Percentiles rank a stretch among this genome's conserved stretches.
Conservation (phyloP, 208 protist species). For the Acanthamoeba rhysodes region DNA sequence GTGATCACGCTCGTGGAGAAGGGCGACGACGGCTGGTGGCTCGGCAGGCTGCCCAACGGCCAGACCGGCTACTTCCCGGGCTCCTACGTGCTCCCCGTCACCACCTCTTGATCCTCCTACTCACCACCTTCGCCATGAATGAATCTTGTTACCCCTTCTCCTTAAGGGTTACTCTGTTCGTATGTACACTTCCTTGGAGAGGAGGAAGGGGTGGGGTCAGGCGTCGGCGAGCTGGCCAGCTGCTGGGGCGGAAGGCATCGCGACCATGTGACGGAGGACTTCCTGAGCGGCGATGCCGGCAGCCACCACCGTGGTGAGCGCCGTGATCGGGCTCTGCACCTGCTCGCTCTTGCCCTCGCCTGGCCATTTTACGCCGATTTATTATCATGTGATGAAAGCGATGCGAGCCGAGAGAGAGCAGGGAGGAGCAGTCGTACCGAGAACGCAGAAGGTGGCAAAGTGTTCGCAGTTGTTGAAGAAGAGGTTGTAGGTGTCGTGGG, state of each 20-base stretch:
- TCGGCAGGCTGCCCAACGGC: not conserved
- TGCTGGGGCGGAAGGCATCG: not conserved
- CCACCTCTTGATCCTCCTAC: not conserved
- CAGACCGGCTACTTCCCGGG: not conserved
- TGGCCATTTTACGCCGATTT: not conserved
- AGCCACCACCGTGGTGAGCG: not conserved
- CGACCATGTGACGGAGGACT: not conserved
- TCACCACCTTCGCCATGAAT: no score
- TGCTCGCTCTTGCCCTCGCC: not conserved
- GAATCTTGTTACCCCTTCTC: no score
- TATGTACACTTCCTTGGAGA: not conserved
- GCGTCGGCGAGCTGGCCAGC: not conserved
- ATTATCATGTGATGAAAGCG: no score
- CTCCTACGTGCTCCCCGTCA: conserved; percentile 42
- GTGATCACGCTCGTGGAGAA: not conserved
- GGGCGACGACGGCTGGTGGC: not conserved
- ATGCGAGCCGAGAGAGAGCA: no score
- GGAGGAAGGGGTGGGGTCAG: not conserved
- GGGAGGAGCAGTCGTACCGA: not conserved
- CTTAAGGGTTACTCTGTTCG: no score
- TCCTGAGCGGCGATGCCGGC: not conserved
- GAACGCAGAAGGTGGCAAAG: not conserved
- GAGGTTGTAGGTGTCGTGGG: not conserved
- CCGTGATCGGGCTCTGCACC: not conserved
- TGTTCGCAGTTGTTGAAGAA: not conserved